Evolutionary conservation across 306 rosid genomes (phyloP).

Genomic region (Sicyos edulis): DNA sequence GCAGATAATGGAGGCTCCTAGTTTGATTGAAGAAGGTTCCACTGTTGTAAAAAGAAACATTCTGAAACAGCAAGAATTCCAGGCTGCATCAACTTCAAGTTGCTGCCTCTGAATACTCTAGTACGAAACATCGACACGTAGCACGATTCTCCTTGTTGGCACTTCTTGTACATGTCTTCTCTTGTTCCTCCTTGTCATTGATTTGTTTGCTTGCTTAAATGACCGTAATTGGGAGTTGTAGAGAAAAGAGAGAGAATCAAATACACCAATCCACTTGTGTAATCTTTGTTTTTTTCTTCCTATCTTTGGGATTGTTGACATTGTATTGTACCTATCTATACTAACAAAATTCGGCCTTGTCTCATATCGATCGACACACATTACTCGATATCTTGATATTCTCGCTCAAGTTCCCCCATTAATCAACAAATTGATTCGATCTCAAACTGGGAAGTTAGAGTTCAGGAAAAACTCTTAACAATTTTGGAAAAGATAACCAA

Average conservation of each 20-base stretch:
- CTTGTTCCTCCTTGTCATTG: constrained; percentile 4
- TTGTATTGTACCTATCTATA: constrained; percentile 13
- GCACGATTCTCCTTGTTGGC: constrained; percentile 29
- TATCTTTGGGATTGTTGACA: constrained; percentile 15
- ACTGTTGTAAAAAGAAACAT: constrained; percentile 49
- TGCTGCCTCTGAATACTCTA: constrained; percentile 67
- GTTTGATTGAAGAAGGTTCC: constrained; percentile 83
- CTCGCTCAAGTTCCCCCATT: background rate
- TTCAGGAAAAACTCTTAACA: no score
- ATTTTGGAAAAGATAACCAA: no score
- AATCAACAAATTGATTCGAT: no score
- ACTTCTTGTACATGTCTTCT: constrained; percentile 40
- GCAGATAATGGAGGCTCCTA: constrained; percentile 89
- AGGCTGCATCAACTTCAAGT: constrained; percentile 35
- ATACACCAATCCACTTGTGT: background rate
- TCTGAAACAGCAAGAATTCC: constrained; percentile 54
- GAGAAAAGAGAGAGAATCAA: background rate
- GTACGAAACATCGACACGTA: constrained; percentile 8
- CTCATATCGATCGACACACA: constrained; percentile 15
- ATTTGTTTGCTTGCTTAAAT: constrained; percentile 9
- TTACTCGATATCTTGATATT: background rate
- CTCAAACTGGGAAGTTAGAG: no score
- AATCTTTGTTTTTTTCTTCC: background rate
- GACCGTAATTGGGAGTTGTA: constrained; percentile 14
- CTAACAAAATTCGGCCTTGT: constrained; percentile 6